Base-by-base conservation (phyloP, 306 rosid genomes). In the Trifolium subterraneum region DNA sequence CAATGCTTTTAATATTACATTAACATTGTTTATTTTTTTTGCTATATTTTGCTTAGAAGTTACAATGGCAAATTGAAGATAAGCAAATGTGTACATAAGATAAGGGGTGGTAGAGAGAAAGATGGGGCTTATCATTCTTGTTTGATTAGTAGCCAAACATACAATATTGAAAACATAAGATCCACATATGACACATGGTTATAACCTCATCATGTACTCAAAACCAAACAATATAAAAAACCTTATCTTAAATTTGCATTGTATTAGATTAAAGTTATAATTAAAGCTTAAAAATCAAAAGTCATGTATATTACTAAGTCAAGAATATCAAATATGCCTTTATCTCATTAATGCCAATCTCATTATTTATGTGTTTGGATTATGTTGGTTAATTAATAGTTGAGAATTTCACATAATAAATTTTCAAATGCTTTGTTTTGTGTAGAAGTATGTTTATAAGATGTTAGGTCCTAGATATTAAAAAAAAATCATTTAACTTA, bases 201-300 rank as follows among this genome's bases (percentile, higher is more conserved):
- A 60, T 60, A 27, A 51, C 15, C 61, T 12, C 54, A 54, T 78
- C 42, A 67, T 70, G 61, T 29, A 74, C 60, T 74, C 71, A 68
- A 60, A 60, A 36, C 76, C 80, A 80, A 61, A 61, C 45, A 33
- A 51, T 68, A 39, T 45, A 39, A 68, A 61, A 45, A 47, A 41
- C 77, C 72, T 80, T 74, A 74, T 80, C 76, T 80, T 73, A 73
- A 80, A 72, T 59, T 16, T 48, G 15, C 78, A 65, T 64, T 79
- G 60, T 47, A 69, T 69, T 50, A 73, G 27, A 68, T 68, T 60
- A 73, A 54, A 66, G 47, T 38, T 58, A 20, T 45, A n/a, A n/a
- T n/a, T n/a, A 67, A 56, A 18, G 7, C 14, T 33, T 23, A 73
- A 23, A 41, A 72, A 45, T 59, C 29, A 59, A 0, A 67, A 15